Base-by-base conservation (phyloP, 352 stramenopile species). In the Phytophthora constricta region DNA sequence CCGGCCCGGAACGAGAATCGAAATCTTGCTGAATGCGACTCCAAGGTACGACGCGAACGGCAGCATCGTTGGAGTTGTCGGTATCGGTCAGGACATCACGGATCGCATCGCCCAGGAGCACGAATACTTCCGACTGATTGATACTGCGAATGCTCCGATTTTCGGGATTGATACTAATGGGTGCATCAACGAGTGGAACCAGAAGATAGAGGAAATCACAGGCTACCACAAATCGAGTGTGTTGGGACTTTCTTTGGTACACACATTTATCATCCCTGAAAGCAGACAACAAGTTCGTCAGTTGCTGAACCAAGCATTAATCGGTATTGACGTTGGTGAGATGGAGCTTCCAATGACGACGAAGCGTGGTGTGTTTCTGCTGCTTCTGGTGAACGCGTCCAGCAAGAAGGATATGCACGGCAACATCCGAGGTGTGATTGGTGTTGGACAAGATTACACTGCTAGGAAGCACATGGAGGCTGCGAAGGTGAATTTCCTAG, bases 401-500 rank as follows among this genome's bases (percentile, higher is more conserved):
- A 94, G 85, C 45, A 96, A 96, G 55, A 93, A 96, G 52, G 91
- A 98, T 64, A 90, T 90, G 74, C 89, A 97, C 28, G 90, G 92
- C 23, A 97, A 96, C 54, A 91, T 98, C 65, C 89, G 96, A 37
- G 95, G 93, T 49, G 92, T 97, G 23, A 96, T 98, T 51, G 88
- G 87, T 62, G 90, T 98, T 43, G 92, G 90, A 11, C 93, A 98
- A 74, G 94, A 98, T 68, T 94, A 98, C 60, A 98, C 95, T 11
- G 87, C 86, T 2, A 76, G 87, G 19, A 94, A 94, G 57, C 84
- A 94, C 46, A 94, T 93, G 87, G 86, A 96, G 60, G 85, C 86
- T 45, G 86, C 86, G 0, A 94, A 93, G 58, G 86, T 94, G 28
- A 94, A 91, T n/a, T 96, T 96, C 59, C 61, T 96, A 47, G 87